These are phyloP conservation scores for Cryptosporidium meleagridis DNA, from an alignment of 169 alveolate species.

Conservation along the genomic window DNA sequence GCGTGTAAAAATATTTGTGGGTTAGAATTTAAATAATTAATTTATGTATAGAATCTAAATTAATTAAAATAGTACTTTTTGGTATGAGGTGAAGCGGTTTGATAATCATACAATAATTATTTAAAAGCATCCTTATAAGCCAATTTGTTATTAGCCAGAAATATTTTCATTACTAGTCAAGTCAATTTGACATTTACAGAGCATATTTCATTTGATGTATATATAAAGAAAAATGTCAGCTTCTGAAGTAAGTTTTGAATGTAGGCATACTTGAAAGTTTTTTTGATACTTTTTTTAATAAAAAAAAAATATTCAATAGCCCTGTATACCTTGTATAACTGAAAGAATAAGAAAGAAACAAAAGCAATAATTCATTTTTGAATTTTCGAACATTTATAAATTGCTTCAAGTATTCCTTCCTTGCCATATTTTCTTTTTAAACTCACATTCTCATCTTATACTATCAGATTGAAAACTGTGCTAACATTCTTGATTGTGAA, in stretches of 20 bases:
- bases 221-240: slow-evolving; percentile 18
- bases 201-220: too few relatives aligned
- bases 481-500: slow-evolving; percentile 42
- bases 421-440: neutral
- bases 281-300: neutral
- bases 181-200: neutral
- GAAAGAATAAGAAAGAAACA: neutral
- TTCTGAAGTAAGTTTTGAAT: slow-evolving; percentile 11
- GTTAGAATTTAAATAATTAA: neutral
- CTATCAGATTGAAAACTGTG: slow-evolving; percentile 20
- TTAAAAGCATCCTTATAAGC: neutral
- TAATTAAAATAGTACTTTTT: too few relatives aligned
- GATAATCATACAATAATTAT: too few relatives aligned
- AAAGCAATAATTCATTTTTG: too few relatives aligned
- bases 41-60: too few relatives aligned
- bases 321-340: neutral
- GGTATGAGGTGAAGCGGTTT: neutral
- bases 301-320: neutral
- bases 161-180: neutral
- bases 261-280: neutral
- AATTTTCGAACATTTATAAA: neutral
- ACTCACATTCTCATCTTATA: neutral
- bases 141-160: neutral
- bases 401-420: neutral
- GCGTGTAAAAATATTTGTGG: neutral